A percentile compares a stretch with the other conserved stretches of the same genome.
Evolutionary conservation across 2,329 filamentous ascomycete genomes (phyloP).

Genomic region (Cercospora zeae-maydis): DNA sequence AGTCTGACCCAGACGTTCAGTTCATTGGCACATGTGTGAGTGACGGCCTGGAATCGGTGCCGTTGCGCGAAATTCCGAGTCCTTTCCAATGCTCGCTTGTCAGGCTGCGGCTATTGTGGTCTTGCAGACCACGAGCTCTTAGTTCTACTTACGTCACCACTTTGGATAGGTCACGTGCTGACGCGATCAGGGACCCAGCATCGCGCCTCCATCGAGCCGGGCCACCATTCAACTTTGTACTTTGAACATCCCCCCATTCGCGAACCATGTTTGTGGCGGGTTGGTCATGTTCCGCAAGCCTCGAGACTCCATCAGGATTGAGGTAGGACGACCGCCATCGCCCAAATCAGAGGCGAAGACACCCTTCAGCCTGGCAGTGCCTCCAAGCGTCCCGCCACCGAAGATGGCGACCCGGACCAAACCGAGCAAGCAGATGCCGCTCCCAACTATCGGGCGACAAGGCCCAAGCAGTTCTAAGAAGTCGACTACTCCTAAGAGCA

Average conservation of each 20-base stretch:
- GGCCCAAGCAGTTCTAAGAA: constrained; percentile 34
- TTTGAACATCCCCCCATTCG: background rate
- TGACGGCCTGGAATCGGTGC: background rate
- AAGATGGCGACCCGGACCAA: constrained; percentile 32
- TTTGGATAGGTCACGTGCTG: background rate
- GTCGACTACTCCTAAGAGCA: constrained; percentile 37
- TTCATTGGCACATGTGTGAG: background rate
- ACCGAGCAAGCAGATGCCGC: constrained; percentile 24
- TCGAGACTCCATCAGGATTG: constrained; percentile 41
- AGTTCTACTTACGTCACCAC: background rate
- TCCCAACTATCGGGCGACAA: constrained; percentile 33
- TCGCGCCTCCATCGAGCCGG: background rate
- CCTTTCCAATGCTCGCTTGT: background rate
- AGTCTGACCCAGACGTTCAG: background rate
- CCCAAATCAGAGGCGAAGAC: constrained; percentile 41
- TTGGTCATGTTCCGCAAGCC: constrained; percentile 54
- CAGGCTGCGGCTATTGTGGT: background rate
- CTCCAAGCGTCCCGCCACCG: constrained; percentile 30
- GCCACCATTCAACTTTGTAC: background rate
- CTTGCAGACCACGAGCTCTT: background rate
- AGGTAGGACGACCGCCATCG: constrained; percentile 51
- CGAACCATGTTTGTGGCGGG: background rate
- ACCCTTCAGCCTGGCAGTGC: constrained; percentile 32
- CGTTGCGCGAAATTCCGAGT: background rate
- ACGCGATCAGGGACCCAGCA: background rate